phyloP scores from a whole-genome alignment of 2,329 filamentous ascomycete species.

The Microascus cirrosus region DNA sequence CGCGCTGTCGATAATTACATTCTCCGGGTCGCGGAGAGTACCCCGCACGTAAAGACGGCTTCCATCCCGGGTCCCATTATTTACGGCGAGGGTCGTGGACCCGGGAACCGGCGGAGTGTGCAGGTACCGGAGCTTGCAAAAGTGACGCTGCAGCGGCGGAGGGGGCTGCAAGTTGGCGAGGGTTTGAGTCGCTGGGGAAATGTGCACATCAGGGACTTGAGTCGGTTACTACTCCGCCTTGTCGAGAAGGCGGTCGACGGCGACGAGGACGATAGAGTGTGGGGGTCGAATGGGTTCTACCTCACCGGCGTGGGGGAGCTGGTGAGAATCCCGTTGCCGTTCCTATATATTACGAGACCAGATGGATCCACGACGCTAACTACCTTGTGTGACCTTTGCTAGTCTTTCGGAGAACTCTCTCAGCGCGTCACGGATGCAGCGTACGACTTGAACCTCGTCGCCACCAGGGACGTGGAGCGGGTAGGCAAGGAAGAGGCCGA shows the following conservation, averaged over 20 bases:
- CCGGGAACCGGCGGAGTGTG: conserved; percentile 34
- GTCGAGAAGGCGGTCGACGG: conserved; percentile 41
- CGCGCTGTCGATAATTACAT: conserved; percentile 62
- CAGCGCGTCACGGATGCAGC: background rate
- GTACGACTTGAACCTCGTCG: background rate
- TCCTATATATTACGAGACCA: background rate
- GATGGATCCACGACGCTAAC: background rate
- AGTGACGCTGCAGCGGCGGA: conserved; percentile 28
- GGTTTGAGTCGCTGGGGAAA: conserved; percentile 39
- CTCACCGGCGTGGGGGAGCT: background rate
- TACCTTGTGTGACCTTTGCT: background rate
- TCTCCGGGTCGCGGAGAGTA: conserved; percentile 32
- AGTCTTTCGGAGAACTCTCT: background rate
- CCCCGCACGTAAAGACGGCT: conserved; percentile 25
- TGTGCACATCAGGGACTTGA: conserved; percentile 39
- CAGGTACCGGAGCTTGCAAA: conserved; percentile 33
- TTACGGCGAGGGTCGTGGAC: conserved; percentile 37
- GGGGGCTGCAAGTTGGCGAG: conserved; percentile 28
- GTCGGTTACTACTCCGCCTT: conserved; percentile 28
- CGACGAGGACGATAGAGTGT: conserved; percentile 15
- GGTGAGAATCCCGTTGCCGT: background rate
- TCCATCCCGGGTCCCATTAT: conserved; percentile 39
- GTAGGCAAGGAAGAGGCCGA: background rate
- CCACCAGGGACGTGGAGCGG: background rate
- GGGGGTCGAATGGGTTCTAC: background rate